Base-by-base conservation (phyloP, 148 eudicot genomes). In the Cornus florida region DNA sequence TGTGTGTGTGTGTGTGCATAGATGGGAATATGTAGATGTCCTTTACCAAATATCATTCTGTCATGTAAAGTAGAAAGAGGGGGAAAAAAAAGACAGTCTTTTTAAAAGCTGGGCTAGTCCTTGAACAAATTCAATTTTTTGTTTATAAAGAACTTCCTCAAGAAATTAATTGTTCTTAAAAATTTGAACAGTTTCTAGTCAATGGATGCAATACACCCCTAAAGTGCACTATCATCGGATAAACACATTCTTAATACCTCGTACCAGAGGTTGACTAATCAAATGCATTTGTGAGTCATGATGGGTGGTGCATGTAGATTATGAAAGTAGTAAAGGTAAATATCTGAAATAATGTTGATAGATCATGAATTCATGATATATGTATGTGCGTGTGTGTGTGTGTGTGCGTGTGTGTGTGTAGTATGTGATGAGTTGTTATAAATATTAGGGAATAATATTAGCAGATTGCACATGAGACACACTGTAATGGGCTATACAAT, bases 51-150 rank as follows among this genome's bases (percentile, higher is more conserved):
- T 48, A 43, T 9, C 48, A 43, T 43, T 4, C 48, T 43, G 72
- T 50, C 71, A 16, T 73, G 77, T 81, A 72, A 76, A 76, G 84
- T 67, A 31, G 76, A 59, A 75, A 75, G 75, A 60, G 33, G 78
- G 77, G n/a, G 75, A 65, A 72, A 76, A 76, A 79, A 39, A 66
- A 33, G 64, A n/a, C 48, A 76, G 80, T 83, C 80, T 76, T 75
- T 80, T 23, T 50, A 74, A 89, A 87, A 89, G 89, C 79, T 84
- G 82, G 53, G 69, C 10, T 12, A 57, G 41, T 74, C 67, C 31
- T 20, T 33, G 19, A 65, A 65, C 67, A 59, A 74, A 33, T 74
- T 59, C 38, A 68, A 77, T 43, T 6, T 43, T 43, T 43, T 6
- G 48, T 43, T 33, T 56, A 14, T 28, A 50, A 76, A 77, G 67